Evolutionary conservation across 2,329 filamentous ascomycete genomes (phyloP), one percentile per base, ranked within the genome.

Genomic region (Peltaster fructicola): DNA sequence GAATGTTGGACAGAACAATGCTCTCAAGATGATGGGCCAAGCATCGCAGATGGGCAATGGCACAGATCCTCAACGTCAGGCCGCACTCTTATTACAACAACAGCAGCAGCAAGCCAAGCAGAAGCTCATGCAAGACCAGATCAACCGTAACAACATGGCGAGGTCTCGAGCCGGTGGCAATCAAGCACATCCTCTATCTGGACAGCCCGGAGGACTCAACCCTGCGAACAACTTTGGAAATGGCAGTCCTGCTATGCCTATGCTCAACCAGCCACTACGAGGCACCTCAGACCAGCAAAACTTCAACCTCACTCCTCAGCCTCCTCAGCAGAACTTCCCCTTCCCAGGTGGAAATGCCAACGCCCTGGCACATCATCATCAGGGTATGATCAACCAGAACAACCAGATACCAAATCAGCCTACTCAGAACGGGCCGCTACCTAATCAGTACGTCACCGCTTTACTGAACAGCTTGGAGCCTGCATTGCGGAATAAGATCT

Each of bases 121-220:
- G n/a, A n/a, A n/a, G n/a, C n/a, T n/a, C n/a, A n/a, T n/a, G n/a
- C n/a, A n/a, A n/a, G n/a, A n/a, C n/a, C n/a, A n/a, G n/a, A n/a
- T n/a, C n/a, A n/a, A n/a, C n/a, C n/a, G n/a, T n/a, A n/a, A n/a
- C n/a, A n/a, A n/a, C n/a, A n/a, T n/a, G n/a, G n/a, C n/a, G n/a
- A n/a, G n/a, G n/a, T n/a, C n/a, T n/a, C n/a, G n/a, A n/a, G n/a
- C n/a, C n/a, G n/a, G n/a, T n/a, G n/a, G n/a, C n/a, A n/a, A n/a
- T n/a, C n/a, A n/a, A 30, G 38, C 36, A 47, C 52, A 35, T 50
- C 56, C 47, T 47, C 51, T 59, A 31, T 40, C 54, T 47, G 50
- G 54, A 31, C 50, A 63, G 43, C 37, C 56, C 40, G 54, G 57
- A 29, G 48, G 56, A 7, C 42, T 62, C 16, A 58, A 56, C 28